Conservation (phyloP, 2,329 filamentous ascomycete species). For the Elsinoe ampelina region DNA sequence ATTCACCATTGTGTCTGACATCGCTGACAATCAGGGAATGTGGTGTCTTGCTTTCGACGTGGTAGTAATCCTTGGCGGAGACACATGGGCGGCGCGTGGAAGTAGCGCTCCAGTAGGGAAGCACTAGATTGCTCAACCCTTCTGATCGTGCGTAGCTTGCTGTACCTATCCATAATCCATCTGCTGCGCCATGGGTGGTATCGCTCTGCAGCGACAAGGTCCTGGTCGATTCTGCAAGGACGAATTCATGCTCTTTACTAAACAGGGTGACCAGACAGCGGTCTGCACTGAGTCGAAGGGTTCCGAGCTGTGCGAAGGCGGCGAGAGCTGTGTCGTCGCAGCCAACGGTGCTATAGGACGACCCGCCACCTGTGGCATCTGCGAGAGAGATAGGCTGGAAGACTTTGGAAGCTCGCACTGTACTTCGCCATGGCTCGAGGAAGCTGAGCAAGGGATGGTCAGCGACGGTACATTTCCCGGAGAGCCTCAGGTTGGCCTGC, state of each 20-base stretch:
- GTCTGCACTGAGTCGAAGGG: conserved; percentile 40
- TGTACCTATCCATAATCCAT: conserved; percentile 30
- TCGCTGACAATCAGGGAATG: conserved; percentile 23
- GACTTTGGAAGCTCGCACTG: background rate
- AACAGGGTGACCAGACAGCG: conserved; percentile 44
- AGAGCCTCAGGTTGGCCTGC: too few species aligned
- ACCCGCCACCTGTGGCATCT: too few species aligned
- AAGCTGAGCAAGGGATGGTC: background rate
- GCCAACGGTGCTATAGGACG: background rate
- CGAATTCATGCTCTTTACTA: conserved; percentile 38
- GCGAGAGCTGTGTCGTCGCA: conserved; percentile 36
- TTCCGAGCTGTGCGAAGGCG: conserved; percentile 41
- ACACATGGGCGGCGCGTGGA: conserved; percentile 17
- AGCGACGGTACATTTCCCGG: background rate
- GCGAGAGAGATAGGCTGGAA: background rate
- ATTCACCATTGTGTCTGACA: conserved; percentile 13
- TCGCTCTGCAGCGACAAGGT: conserved; percentile 34
- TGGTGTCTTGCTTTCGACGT: conserved; percentile 18
- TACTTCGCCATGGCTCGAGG: conserved; percentile 5
- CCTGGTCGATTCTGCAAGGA: conserved; percentile 44
- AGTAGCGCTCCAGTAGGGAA: background rate
- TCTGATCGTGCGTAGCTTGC: conserved; percentile 25
- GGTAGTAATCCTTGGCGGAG: conserved; percentile 17
- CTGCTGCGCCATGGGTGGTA: conserved; percentile 21
- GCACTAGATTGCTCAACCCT: conserved; percentile 27